Percentiles rank a stretch among this genome's conserved stretches.
Evolutionary conservation across 768 basidiomycete genomes (phyloP).

Genomic region (Termitomyces sp.): DNA sequence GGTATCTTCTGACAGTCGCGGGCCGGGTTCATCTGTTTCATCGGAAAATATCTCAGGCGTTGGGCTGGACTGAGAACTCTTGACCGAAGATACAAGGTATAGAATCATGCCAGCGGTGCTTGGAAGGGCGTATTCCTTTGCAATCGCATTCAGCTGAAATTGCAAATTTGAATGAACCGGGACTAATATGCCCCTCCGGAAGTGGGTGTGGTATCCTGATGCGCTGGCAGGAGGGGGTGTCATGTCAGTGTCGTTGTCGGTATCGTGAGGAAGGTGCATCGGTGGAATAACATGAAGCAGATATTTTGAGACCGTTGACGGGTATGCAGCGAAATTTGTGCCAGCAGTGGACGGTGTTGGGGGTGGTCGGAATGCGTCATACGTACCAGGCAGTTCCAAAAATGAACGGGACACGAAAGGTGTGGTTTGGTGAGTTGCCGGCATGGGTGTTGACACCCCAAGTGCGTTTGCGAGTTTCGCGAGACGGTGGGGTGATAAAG

Average conservation of each 20-base stretch:
- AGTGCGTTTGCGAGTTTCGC: slow-evolving; percentile 85
- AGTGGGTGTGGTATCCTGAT: slow-evolving; percentile 76
- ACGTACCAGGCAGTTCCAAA: slow-evolving; percentile 28
- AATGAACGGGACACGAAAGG: slow-evolving; percentile 32
- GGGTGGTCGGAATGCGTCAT: slow-evolving; percentile 43
- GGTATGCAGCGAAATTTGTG: slow-evolving; percentile 34
- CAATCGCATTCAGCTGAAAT: slow-evolving; percentile 81
- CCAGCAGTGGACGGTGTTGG: slow-evolving; percentile 49
- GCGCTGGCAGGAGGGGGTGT: slow-evolving; percentile 53
- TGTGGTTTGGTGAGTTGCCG: slow-evolving; percentile 38
- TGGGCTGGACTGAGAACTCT: slow-evolving; percentile 14
- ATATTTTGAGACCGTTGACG: slow-evolving; percentile 57
- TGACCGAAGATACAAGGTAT: slow-evolving; percentile 58
- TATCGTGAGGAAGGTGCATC: slow-evolving; percentile 62
- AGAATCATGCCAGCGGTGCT: slow-evolving; percentile 80
- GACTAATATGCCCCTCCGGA: slow-evolving; percentile 82
- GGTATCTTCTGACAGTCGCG: slow-evolving; percentile 80
- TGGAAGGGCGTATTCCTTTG: slow-evolving; percentile 90
- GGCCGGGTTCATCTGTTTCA: slow-evolving; percentile 60
- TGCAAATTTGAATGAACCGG: slow-evolving; percentile 83
- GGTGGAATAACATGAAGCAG: slow-evolving; percentile 87
- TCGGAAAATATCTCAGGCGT: slow-evolving; percentile 20
- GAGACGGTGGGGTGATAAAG: slow-evolving; percentile 71
- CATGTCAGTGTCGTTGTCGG: slow-evolving; percentile 41
- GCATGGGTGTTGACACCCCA: slow-evolving; percentile 74